phyloP scores from a whole-genome alignment of 1,284 basidiomycete genomes.

The Tranzscheliella williamsii region DNA sequence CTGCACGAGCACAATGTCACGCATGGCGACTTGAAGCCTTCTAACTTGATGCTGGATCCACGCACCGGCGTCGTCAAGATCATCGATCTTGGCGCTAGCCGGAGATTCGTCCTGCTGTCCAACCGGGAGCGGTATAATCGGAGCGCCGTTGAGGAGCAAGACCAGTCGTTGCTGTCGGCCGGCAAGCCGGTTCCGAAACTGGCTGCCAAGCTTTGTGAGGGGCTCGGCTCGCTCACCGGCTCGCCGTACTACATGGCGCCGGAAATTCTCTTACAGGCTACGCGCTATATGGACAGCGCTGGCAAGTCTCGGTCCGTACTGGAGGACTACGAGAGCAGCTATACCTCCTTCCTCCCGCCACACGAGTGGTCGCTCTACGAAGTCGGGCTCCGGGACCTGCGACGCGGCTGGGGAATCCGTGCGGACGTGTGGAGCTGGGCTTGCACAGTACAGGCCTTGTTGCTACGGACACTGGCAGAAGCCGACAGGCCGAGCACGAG shows the following conservation, averaged over 20 bases:
- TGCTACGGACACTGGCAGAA: slow-evolving; percentile 33
- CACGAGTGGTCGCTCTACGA: slow-evolving; percentile 24
- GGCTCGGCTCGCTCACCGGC: slow-evolving; percentile 48
- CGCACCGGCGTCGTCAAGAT: slow-evolving; percentile 44
- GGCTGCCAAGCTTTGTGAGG: slow-evolving; percentile 32
- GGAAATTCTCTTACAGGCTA: slow-evolving; percentile 50
- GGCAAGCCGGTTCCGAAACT: slow-evolving; percentile 4
- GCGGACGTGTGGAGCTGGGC: slow-evolving; percentile 54
- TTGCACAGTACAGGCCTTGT: slow-evolving; percentile 41
- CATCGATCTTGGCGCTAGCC: slow-evolving; percentile 48
- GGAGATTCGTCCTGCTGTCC: slow-evolving; percentile 43
- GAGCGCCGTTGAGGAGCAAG: slow-evolving; percentile 42
- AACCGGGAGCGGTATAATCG: slow-evolving; percentile 40
- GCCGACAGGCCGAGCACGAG: slow-evolving; percentile 28
- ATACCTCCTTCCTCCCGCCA: slow-evolving; percentile 10
- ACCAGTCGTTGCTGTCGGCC: slow-evolving; percentile 8
- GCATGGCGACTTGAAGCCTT: slow-evolving; percentile 52
- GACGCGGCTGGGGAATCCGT: slow-evolving; percentile 47
- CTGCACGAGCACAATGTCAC: slow-evolving; percentile 45
- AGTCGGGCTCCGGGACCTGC: slow-evolving; percentile 36
- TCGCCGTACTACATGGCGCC: slow-evolving; percentile 53
- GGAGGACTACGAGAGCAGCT: slow-evolving; percentile 45
- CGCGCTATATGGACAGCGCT: slow-evolving; percentile 31
- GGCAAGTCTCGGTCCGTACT: slow-evolving; percentile 34
- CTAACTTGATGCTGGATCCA: slow-evolving; percentile 50